Evolutionary conservation across 129 eudicot genomes (phyloP), one percentile per base, ranked within the genome.

Genomic region (Arctium minus): DNA sequence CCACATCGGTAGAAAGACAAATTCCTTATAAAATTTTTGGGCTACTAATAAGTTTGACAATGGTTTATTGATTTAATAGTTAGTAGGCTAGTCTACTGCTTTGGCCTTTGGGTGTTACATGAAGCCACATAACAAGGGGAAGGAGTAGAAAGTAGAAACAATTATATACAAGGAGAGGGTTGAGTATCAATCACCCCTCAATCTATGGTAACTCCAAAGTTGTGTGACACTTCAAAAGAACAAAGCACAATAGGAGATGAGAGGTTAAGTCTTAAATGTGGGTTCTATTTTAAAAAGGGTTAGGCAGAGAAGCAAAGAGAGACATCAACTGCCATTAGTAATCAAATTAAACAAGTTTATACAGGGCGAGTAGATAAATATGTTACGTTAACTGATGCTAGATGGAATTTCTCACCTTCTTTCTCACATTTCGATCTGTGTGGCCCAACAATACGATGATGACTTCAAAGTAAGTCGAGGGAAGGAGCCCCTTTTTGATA

Each of bases 401-500:
- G 3, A n/a, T 30, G 38, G 7, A 38, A 48, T 15, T 31, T 44
- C 82, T 81, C 80, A 90, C 98, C 97, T 96, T 96, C 83, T 85
- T 91, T 70, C 83, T 88, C 80, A 89, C 89, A 79, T 70, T 80
- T 73, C 64, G 83, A 82, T 93, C 96, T 27, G 73, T 74, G 79
- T 88, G 91, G 22, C 85, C 82, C 73, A 91, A 80, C 83, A 96
- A 88, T 48, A 75, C 83, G 62, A 86, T 82, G 36, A 91, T 87
- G 73, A 84, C 91, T 53, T 81, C 67, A 84, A 96, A 96, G 85
- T 80, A 90, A 11, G 95, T 83, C 5, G 95, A 82, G 6, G 99
- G 98, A n/a, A 78, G 38, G 42, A 93, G 92, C 62, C 89, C 88
- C 67, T 78, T 88, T 50, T 88, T 88, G 69, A 90, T 74, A 37